Conservation (phyloP, 148 eudicot genomes). For the Simmondsia chinensis region DNA sequence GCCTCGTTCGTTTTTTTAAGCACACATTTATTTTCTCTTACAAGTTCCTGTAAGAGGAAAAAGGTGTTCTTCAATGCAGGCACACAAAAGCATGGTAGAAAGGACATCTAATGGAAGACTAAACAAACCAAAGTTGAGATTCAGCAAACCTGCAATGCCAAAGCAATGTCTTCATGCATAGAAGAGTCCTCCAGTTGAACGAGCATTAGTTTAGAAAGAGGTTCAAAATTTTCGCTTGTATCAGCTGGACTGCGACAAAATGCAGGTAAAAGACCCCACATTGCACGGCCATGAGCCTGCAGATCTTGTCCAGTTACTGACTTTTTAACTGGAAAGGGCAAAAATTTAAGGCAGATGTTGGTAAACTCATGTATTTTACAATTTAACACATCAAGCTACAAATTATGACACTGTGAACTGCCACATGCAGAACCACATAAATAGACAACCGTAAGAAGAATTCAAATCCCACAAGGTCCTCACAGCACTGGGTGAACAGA, state of each 20-base stretch:
- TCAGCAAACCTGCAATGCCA: conserved; percentile 50
- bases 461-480: neutral
- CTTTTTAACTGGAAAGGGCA: conserved; percentile 56
- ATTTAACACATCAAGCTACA: conserved; percentile 3
- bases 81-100: neutral
- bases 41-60: conserved; percentile 45
- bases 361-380: conserved; percentile 7
- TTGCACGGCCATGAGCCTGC: conserved; percentile 51
- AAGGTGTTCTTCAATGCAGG: neutral
- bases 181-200: conserved; percentile 42
- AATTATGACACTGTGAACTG: conserved; percentile 2
- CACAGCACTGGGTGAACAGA: too few species aligned
- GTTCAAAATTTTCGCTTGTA: conserved; percentile 36
- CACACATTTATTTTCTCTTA: conserved; percentile 43
- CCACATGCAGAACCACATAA: neutral
- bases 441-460: too few species aligned
- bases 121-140: neutral
- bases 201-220: conserved; percentile 40
- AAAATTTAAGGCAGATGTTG: conserved; percentile 19
- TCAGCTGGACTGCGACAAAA: conserved; percentile 76
- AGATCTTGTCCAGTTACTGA: conserved; percentile 49
- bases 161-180: conserved; percentile 46
- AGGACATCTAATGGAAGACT: neutral
- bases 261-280: conserved; percentile 83
- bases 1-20: conserved; percentile 22